Base-by-base conservation (phyloP, 2,329 filamentous ascomycete species). In the Metarhizium brunneum region DNA sequence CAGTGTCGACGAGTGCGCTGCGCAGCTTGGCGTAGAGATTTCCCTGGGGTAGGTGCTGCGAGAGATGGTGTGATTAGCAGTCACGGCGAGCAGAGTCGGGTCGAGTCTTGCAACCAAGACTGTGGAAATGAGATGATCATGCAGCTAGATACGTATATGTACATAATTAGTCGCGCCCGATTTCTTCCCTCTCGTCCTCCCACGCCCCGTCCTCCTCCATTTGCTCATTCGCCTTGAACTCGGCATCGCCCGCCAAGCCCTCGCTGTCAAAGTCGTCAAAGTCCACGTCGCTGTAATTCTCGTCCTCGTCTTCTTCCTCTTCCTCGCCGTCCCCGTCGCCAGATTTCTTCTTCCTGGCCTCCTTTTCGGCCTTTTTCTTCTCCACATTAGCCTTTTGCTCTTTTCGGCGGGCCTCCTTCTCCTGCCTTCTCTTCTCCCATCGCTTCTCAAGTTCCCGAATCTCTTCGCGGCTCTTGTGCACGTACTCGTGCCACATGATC, bases 401-500 rank as follows among this genome's bases (percentile, higher is more conserved):
- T 68, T 86, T 86, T 73, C 84, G 87, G 61, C 94, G 79, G 55
- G 83, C 83, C 56, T 92, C 92, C 76, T 95, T 96, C 69, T 94
- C 88, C 64, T 85, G 83, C 56, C 82, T 80, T 65, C 83, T 81
- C 72, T 87, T 75, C 62, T 91, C 86, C 89, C 94, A 97, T 62
- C 83, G 81, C 74, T 86, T 83, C 63, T 97, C 92, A 63, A 96
- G 73, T 60, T 87, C 83, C 66, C 85, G 82, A 56, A 90, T 75
- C 69, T 99, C 92, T 18, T 83, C 80, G 63, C 84, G 84, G 6
- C 83, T 84, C 79, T 99, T 99, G 68, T 86, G 83, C 54, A 97
- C 85, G 67, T 90, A 95, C 68, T 96, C 91, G 70, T 99, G 94
- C 94, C 94, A 99, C 88, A 99, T 89, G 56, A 96, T 82, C 69